phyloP scores from a whole-genome alignment of 2,329 filamentous ascomycete genomes.

The Orbilia quercus region DNA sequence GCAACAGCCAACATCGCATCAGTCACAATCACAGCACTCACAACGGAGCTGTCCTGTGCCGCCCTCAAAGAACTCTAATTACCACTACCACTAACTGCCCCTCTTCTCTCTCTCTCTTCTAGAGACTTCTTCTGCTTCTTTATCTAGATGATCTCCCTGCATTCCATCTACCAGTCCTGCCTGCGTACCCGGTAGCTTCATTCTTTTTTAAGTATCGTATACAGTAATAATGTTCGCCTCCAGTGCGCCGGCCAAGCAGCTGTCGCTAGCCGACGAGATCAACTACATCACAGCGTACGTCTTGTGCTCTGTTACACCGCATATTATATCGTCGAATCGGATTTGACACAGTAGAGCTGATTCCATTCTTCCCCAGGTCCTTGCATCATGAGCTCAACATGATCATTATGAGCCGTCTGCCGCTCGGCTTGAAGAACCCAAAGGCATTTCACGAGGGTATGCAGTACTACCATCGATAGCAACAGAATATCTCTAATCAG shows the following conservation, averaged over 20 bases:
- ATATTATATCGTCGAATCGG: background rate
- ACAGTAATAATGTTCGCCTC: conserved; percentile 24
- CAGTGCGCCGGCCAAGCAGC: conserved; percentile 20
- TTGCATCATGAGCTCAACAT: conserved; percentile 55
- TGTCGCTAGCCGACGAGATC: conserved; percentile 50
- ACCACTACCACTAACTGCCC: conserved; percentile 3
- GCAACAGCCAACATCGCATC: conserved; percentile 20
- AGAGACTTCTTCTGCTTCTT: conserved; percentile 9
- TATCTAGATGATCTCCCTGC: conserved; percentile 19
- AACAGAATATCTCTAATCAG: no score
- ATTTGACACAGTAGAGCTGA: background rate
- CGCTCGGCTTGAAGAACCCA: conserved; percentile 52
- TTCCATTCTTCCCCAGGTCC: conserved; percentile 12
- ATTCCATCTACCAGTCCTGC: conserved; percentile 14
- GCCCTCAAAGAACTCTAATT: conserved; percentile 24
- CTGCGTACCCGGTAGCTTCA: conserved; percentile 8
- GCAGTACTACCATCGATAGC: no score
- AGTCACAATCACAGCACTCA: conserved; percentile 25
- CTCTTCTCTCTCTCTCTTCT: conserved; percentile 1
- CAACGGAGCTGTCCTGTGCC: conserved; percentile 22
- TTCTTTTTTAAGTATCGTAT: conserved; percentile 1
- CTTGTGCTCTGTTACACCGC: conserved; percentile 19
- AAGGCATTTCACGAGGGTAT: conserved; percentile 54
- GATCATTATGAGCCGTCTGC: conserved; percentile 55
- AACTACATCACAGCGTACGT: conserved; percentile 56